Evolutionary conservation across 352 stramenopile species (phyloP).

Genomic region (Globisporangium paddicum): DNA sequence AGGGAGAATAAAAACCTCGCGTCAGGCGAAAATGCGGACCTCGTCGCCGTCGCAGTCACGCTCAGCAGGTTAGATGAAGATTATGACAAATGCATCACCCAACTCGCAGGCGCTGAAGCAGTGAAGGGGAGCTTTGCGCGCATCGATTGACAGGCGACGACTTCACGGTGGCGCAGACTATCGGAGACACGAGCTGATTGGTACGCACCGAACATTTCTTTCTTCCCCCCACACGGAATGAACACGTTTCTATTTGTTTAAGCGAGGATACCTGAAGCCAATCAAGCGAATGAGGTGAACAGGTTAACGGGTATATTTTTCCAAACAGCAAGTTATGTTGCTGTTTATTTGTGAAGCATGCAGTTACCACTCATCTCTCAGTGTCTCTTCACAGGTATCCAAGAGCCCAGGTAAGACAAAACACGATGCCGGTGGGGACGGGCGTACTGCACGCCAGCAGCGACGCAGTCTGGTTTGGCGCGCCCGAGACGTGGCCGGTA

Average conservation of each 20-base stretch:
- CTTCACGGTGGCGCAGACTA: not conserved
- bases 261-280: not conserved
- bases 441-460: constrained; percentile 14
- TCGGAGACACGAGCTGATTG: not conserved
- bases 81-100: not conserved
- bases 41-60: not conserved
- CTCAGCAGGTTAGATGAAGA: not conserved
- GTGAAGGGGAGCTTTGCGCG: not conserved
- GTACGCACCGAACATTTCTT: not conserved
- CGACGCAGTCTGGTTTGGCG: constrained; percentile 48
- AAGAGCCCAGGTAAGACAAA: not conserved
- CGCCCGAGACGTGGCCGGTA: constrained; percentile 61
- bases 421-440: not conserved
- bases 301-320: not conserved
- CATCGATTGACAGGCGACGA: not conserved
- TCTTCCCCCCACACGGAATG: not conserved
- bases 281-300: not conserved
- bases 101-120: not conserved
- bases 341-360: not conserved
- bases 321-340: not conserved
- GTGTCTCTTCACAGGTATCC: constrained; percentile 1
- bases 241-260: constrained; percentile 2
- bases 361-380: not conserved
- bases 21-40: not conserved
- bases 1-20: constrained; percentile 55